Base-by-base conservation (phyloP, 2,329 filamentous ascomycete genomes). In the Grosmannia clavigera region DNA sequence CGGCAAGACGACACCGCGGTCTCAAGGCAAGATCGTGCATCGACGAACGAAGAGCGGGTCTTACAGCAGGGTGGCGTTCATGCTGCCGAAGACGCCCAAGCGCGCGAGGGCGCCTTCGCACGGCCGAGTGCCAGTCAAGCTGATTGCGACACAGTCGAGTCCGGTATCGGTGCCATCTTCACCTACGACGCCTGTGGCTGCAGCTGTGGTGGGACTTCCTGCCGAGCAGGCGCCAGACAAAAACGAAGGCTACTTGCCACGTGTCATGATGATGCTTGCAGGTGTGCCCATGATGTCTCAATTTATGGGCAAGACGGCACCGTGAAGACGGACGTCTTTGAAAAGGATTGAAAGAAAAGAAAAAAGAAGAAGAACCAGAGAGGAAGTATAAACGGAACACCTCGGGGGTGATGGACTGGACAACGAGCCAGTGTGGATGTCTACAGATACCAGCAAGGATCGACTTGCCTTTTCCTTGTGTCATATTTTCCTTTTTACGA, bases 261-360 rank as follows among this genome's bases (percentile, higher is more conserved):
- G 65, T 22, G 65, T 72, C 57, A 66, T 70, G 63, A 65, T 69
- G 64, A 51, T 70, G 55, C 65, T 71, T 62, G 69, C 69, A 4
- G 66, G 69, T 31, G 58, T 68, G 64, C 65, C 66, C 3, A 60
- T 69, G 48, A 59, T 67, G 2, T 66, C 67, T 31, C 64, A 66
- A 57, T 62, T 67, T 56, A 61, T 67, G 9, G 59, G 64, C 51
- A 60, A 60, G 54, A 48, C 62, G 25, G 33, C 35, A 19, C 6
- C 43, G 43, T 46, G 43, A 46, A 19, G 22, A 9, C 11, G 19
- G 16, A 12, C 9, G 19, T 43, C 14, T 43, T 16, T n/a, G 43
- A 12, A 19, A 51, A 29, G 4, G 12, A 33, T 11, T 12, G 14
- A 22, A 31, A 51, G 40, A n/a, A 31, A 53, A 53, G 22, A 33